Evolutionary conservation across 1,139 yeast species (phyloP).

Genomic region (Geotrichum aggregatum): DNA sequence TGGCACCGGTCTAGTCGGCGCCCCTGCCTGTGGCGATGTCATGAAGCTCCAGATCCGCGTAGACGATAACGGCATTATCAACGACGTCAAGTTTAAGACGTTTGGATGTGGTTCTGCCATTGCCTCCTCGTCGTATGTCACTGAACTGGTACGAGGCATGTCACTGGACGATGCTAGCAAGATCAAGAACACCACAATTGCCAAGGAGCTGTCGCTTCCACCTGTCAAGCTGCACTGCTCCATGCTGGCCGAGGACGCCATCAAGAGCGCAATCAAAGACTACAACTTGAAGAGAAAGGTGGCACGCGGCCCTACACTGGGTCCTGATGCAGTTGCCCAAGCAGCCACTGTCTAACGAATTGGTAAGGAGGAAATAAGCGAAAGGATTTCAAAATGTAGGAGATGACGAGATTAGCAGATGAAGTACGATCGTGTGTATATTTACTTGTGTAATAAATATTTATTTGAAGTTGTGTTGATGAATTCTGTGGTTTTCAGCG

Average conservation of each 20-base stretch:
- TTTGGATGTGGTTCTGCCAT: slow-evolving; percentile 98
- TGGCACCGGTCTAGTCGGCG: slow-evolving; percentile 96
- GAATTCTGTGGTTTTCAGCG: too few species aligned
- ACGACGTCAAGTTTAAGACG: slow-evolving; percentile 95
- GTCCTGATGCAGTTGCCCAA: slow-evolving; percentile 28
- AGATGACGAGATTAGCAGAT: too few species aligned
- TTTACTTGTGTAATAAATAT: too few species aligned
- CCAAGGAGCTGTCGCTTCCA: slow-evolving; percentile 87
- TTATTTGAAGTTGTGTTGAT: too few species aligned
- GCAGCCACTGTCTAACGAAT: neutral
- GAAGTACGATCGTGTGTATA: too few species aligned
- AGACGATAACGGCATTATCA: slow-evolving; percentile 82
- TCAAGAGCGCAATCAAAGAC: slow-evolving; percentile 94
- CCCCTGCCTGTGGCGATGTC: slow-evolving; percentile 99
- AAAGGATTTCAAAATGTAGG: neutral
- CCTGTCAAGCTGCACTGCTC: slow-evolving; percentile 97
- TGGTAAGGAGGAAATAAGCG: neutral
- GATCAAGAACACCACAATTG: slow-evolving; percentile 87
- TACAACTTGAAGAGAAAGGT: slow-evolving; percentile 63
- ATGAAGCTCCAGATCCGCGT: slow-evolving; percentile 96
- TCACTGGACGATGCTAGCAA: slow-evolving; percentile 88
- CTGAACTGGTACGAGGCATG: slow-evolving; percentile 94
- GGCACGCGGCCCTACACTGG: slow-evolving; percentile 36
- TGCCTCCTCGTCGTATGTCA: slow-evolving; percentile 91
- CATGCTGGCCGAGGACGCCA: slow-evolving; percentile 98